Evolutionary conservation across 2,329 filamentous ascomycete genomes (phyloP), one percentile per base, ranked within the genome.

Genomic region (Akanthomyces lecanii): DNA sequence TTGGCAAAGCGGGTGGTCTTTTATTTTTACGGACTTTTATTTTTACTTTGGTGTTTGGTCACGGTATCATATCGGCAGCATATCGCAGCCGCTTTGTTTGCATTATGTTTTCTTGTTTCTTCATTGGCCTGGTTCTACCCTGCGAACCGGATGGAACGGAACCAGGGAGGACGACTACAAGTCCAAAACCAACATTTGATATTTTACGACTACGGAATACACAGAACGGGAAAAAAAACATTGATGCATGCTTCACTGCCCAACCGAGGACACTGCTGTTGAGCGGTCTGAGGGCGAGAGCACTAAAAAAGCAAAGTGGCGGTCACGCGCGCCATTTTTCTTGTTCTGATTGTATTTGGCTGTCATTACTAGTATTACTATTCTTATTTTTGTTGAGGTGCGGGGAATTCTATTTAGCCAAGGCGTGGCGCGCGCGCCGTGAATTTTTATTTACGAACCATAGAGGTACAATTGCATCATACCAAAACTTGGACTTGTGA

Each of bases 181-280:
- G 14, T 25, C 25, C n/a, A 38, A 28, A 11, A 23, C 21, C 14
- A 42, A 28, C 40, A 59, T 59, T 14, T 28, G 12, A 42, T 33
- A 47, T 42, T 51, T 59, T 51, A 59, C 56, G 56, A 59, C 42
- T 51, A 50, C 56, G 56, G 56, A 33, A 50, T 11, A 59, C 36
- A 59, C 56, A 51, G 56, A 40, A 59, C 45, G 56, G 25, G 1
- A 47, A 48, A 36, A 42, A 16, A 21, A 47, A 28, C 21, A 25
- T 21, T 14, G n/a, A 53, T 38, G 51, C 23, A 40, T 40, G 21
- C 21, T 5, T 11, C 11, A 23, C n/a, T 36, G 21, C 10, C n/a
- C 50, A 23, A 4, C 40, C 16, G 33, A 54, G 51, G 51, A 54
- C 21, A 42, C 33, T n/a, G 38, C 42, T 44, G 55, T 21, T 36